These are phyloP conservation scores for Omphalea diandra DNA, from an alignment of 441 rosid species.

Conservation along the genomic window DNA sequence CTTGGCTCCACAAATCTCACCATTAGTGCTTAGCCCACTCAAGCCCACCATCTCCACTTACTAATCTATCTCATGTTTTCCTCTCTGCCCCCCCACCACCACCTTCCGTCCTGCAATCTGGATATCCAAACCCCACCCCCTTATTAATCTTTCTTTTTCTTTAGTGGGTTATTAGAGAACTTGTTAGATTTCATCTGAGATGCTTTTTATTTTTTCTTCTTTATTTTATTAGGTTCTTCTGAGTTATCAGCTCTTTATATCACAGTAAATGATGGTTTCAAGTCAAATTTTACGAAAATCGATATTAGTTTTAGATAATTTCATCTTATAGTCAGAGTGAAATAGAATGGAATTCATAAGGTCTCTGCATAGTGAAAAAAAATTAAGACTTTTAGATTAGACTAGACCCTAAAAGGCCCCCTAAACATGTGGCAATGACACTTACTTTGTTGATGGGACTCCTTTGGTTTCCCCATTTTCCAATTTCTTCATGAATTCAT, in stretches of 20 bases:
- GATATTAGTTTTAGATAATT: too few relatives aligned
- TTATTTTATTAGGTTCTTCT: too few relatives aligned
- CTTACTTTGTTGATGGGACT: too few relatives aligned
- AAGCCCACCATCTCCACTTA: slow-evolving; percentile 30
- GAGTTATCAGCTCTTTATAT: too few relatives aligned
- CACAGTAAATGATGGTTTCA: too few relatives aligned
- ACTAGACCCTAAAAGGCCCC: not conserved
- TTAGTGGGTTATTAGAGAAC: not conserved
- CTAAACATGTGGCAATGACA: not conserved
- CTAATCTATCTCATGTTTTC: not conserved
- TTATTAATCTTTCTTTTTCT: not conserved
- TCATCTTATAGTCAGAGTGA: too few relatives aligned
- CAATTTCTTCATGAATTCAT: not conserved
- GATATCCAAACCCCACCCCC: slow-evolving; percentile 16
- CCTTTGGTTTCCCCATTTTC: not conserved
- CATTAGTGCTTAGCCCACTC: slow-evolving; percentile 53
- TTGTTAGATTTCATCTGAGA: not conserved
- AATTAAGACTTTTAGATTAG: too few relatives aligned
- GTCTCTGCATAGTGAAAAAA: not conserved
- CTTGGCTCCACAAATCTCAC: slow-evolving; percentile 41
- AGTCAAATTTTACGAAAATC: too few relatives aligned
- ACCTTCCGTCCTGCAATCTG: slow-evolving; percentile 15
- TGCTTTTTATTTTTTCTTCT: too few relatives aligned
- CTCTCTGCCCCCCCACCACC: slow-evolving; percentile 24
- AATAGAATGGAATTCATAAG: too few relatives aligned